A percentile compares a stretch with the other conserved stretches of the same genome.
Evolutionary conservation across 306 rosid genomes (phyloP).

Genomic region (Glycine latifolia): DNA sequence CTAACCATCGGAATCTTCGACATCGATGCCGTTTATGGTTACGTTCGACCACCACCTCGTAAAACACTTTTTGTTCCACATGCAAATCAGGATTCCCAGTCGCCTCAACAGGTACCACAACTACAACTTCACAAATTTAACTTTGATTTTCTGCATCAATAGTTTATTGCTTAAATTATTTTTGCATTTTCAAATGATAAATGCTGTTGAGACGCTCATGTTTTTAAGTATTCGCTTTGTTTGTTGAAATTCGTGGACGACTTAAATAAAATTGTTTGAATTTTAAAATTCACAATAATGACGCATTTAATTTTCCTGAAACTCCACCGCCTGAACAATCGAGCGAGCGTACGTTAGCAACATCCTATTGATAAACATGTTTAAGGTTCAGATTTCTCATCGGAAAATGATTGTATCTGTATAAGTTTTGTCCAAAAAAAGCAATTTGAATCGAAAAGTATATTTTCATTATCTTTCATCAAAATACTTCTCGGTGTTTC

Average conservation of each 20-base stretch:
- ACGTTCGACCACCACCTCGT: constrained; percentile 30
- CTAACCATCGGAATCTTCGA: constrained; percentile 18
- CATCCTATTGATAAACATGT: background rate
- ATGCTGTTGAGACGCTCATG: background rate
- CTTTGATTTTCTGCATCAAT: background rate
- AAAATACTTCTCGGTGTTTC: background rate
- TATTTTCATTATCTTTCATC: background rate
- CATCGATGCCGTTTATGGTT: background rate
- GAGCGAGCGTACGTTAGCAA: background rate
- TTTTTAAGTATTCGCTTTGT: background rate
- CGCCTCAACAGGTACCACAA: constrained; percentile 27
- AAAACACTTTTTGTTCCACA: background rate
- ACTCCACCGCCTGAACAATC: background rate
- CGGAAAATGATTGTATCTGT: background rate
- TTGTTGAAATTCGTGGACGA: background rate
- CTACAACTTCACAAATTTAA: background rate
- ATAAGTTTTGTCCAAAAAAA: background rate
- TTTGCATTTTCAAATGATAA: background rate
- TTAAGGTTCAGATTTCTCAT: background rate
- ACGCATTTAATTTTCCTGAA: background rate
- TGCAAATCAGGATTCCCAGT: background rate
- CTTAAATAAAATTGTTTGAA: background rate
- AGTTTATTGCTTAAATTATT: background rate
- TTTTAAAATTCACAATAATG: background rate
- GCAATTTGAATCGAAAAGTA: no score